Conservation (phyloP, 1,139 yeast genomes). For the Candida sojae region DNA sequence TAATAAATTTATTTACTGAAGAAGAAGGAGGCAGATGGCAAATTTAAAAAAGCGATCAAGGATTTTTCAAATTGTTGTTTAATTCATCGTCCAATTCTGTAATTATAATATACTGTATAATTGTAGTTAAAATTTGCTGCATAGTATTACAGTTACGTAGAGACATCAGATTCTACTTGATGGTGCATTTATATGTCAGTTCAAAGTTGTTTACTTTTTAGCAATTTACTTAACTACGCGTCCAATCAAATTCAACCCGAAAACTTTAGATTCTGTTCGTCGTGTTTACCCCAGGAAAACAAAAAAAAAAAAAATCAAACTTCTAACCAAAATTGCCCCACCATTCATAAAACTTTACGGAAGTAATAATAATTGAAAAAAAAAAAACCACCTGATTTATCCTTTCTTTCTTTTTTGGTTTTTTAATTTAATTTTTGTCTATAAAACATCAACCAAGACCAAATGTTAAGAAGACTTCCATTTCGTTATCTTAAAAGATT, state of each 20-base stretch:
- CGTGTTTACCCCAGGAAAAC: background rate
- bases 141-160: background rate
- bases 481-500: background rate
- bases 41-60: too few species aligned
- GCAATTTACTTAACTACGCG: background rate
- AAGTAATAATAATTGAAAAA: background rate
- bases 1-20: too few species aligned
- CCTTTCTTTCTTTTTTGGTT: background rate
- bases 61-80: too few species aligned
- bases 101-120: too few species aligned
- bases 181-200: too few species aligned
- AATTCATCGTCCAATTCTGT: too few species aligned
- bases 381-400: slow-evolving; percentile 1
- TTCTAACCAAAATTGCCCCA: slow-evolving; percentile 50
- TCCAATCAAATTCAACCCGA: background rate
- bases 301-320: slow-evolving; percentile 24
- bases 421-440: too few species aligned
- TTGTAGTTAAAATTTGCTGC: background rate
- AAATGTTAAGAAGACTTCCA: slow-evolving; percentile 32
- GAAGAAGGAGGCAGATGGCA: too few species aligned
- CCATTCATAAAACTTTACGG: slow-evolving; percentile 32
- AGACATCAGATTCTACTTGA: too few species aligned
- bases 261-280: background rate
- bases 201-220: too few species aligned
- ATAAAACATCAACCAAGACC: background rate